Percentiles rank a stretch among this genome's conserved stretches.
phyloP scores from a whole-genome alignment of 164 flowering plant genomes.

The Nymphaea colorata region DNA sequence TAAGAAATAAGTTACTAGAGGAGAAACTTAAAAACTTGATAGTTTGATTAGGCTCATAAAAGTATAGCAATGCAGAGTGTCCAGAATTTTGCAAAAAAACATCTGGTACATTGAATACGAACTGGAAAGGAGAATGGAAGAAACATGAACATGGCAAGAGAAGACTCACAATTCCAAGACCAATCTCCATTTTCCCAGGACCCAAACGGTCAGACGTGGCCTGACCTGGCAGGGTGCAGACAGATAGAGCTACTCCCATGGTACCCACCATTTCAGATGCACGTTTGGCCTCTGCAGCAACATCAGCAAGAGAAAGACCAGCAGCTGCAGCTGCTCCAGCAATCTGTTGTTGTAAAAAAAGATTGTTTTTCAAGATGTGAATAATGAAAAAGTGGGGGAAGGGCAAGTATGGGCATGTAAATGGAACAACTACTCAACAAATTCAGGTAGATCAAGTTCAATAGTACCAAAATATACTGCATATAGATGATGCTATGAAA shows the following conservation, averaged over 20 bases:
- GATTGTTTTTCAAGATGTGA: background rate
- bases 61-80: no score
- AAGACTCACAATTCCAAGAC: conserved; percentile 84
- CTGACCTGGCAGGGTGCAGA: conserved; percentile 85
- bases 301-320: conserved; percentile 74
- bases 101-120: no score
- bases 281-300: conserved; percentile 76
- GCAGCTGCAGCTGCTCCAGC: conserved; percentile 95
- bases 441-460: no score
- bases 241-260: conserved; percentile 94
- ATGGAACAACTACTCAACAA: no score
- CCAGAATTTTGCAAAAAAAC: no score
- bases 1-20: background rate
- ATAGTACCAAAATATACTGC: no score
- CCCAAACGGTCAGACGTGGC: conserved; percentile 77
- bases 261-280: conserved; percentile 93
- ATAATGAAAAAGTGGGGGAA: background rate
- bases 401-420: no score
- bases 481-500: no score
- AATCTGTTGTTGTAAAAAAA: conserved; percentile 24
- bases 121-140: no score
- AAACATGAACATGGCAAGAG: no score
- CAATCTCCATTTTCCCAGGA: conserved; percentile 94
- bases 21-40: no score
- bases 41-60: no score